Conservation (phyloP, 768 basidiomycete species). For the Fomitopsis serialis region DNA sequence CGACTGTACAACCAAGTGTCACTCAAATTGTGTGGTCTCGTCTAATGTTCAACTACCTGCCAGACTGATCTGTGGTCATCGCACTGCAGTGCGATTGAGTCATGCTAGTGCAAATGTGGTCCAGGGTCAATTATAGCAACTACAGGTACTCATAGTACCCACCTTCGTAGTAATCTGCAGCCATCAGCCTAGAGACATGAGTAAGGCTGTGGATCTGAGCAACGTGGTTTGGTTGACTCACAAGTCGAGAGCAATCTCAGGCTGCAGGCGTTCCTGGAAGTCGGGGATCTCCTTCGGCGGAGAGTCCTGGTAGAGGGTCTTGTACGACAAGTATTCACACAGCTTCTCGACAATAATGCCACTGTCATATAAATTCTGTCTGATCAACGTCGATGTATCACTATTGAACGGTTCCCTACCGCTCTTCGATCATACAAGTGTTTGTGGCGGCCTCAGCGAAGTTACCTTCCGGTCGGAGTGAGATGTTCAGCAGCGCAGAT, state of each 20-base stretch:
- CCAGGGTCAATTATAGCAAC: too few relatives aligned
- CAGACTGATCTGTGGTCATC: too few relatives aligned
- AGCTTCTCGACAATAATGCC: constrained; percentile 79
- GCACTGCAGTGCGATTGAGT: too few relatives aligned
- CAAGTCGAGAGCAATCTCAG: constrained; percentile 88
- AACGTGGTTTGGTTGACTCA: too few relatives aligned
- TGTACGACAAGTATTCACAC: constrained; percentile 86
- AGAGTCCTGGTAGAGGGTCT: constrained; percentile 67
- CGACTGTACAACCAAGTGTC: too few relatives aligned
- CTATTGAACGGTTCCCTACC: constrained; percentile 36
- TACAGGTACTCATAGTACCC: too few relatives aligned
- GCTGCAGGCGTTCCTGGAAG: constrained; percentile 76
- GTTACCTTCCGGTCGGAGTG: constrained; percentile 38
- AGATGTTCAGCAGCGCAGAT: constrained; percentile 8
- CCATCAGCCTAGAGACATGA: constrained; percentile 39
- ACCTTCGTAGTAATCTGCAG: constrained; percentile 68
- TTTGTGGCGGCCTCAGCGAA: constrained; percentile 74
- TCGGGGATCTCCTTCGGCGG: constrained; percentile 78
- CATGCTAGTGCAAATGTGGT: too few relatives aligned
- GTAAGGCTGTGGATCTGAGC: not conserved
- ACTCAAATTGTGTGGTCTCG: too few relatives aligned
- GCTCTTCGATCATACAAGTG: constrained; percentile 63
- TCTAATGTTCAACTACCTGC: too few relatives aligned
- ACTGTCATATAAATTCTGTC: constrained; percentile 17
- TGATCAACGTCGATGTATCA: not conserved